phyloP scores from a whole-genome alignment of 1,139 yeast species.

The Magnusiomyces suaveolens region DNA sequence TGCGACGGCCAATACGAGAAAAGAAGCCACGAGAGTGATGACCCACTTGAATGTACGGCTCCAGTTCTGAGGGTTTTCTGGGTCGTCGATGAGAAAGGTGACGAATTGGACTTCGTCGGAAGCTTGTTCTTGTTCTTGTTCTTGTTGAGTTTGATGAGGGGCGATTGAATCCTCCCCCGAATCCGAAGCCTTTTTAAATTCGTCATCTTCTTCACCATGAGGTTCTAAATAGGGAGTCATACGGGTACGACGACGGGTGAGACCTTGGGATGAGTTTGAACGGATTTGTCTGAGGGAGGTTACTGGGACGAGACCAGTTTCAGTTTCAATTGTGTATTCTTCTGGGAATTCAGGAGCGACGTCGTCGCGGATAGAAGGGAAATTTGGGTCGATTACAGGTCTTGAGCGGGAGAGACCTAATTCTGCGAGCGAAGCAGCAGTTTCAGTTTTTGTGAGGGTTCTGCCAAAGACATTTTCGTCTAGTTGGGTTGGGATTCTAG shows the following conservation, averaged over 20 bases:
- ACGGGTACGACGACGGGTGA: not conserved
- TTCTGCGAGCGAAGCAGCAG: constrained; percentile 54
- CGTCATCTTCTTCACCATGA: constrained; percentile 4
- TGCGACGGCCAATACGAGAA: constrained; percentile 75
- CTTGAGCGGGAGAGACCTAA: constrained; percentile 47
- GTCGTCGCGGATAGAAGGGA: constrained; percentile 35
- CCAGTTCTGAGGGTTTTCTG: constrained; percentile 88
- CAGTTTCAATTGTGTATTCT: constrained; percentile 79
- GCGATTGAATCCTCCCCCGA: not conserved
- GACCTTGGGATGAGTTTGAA: constrained; percentile 9
- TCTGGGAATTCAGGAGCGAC: constrained; percentile 74
- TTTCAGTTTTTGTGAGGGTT: constrained; percentile 45
- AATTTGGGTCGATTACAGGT: constrained; percentile 49
- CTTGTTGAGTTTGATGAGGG: not conserved
- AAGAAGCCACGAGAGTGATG: constrained; percentile 56
- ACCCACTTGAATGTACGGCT: constrained; percentile 47
- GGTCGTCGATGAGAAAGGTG: constrained; percentile 65
- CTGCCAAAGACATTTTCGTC: constrained; percentile 28
- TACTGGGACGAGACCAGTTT: constrained; percentile 77
- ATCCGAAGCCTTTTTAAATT: not conserved
- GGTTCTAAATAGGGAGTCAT: constrained; percentile 1
- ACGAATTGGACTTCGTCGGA: constrained; percentile 62
- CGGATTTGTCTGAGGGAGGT: constrained; percentile 46
- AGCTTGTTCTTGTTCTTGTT: constrained; percentile 19
- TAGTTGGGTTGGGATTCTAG: constrained; percentile 10